Base-by-base conservation (phyloP, 2,329 filamentous ascomycete species). In the Colletotrichum truncatum region DNA sequence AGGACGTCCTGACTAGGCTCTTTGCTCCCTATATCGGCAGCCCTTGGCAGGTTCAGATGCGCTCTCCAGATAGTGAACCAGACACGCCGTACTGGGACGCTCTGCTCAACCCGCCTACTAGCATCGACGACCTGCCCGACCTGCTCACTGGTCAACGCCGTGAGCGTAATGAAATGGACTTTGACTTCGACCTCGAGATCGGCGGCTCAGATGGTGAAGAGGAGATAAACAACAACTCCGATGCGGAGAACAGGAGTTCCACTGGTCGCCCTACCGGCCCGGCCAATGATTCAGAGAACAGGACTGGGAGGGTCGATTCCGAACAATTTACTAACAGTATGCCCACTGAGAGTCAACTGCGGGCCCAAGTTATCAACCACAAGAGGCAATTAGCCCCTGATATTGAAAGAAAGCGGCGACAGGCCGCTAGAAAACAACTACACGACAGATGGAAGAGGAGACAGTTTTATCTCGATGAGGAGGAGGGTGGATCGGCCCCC, bases 381-480 rank as follows among this genome's bases (percentile, higher is more conserved):
- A 76, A 70, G 32, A 78, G 77, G n/a, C 77, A 74, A 8, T 68
- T 76, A 36, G 76, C 73, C 1, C 75, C 77, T 2, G 78, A 76
- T 51, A 73, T 79, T 57, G 78, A 81, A 41, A 81, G 78, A 62
- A 74, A 78, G 16, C 75, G 78, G 25, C 75, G 78, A 26, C 75
- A 72, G 2, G 72, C 75, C 6, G 84, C 85, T 1, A 80, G 86
- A 12, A 80, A 78, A 38, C 82, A 84, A 68, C 81, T 93, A 34
- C 84, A 91, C 70, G 88, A 94, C 57, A 85, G 93, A 52, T 96
- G 93, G 93, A 87, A 87, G 71, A 85, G 91, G 64, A 85, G 93
- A 46, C 88, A 90, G 38, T 97, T 96, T 71, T 97, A 96, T 72
- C 85, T 93, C 1, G 93, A 97, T 63, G 91, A 94, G 76, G 93